A percentile compares a stretch with the other conserved stretches of the same genome.
Conservation (phyloP, 495 filamentous ascomycete genomes). For the Hypoxylon fragiforme region DNA sequence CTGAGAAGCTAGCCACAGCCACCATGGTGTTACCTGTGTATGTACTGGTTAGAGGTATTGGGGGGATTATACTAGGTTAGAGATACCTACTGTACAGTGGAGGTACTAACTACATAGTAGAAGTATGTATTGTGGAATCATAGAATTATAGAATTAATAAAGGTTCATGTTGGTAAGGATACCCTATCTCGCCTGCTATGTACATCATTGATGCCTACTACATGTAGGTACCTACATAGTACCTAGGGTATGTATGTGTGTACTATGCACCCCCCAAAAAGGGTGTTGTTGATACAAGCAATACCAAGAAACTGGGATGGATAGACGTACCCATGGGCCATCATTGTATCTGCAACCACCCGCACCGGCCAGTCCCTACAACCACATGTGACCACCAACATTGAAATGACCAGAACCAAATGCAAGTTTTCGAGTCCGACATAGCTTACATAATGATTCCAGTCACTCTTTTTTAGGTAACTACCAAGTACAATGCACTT, state of each 20-base stretch:
- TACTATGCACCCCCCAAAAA: too few species aligned
- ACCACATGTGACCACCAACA: background rate
- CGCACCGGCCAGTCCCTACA: conserved; percentile 14
- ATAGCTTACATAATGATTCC: too few species aligned
- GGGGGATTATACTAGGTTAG: too few species aligned
- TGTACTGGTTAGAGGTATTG: too few species aligned
- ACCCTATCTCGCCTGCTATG: background rate
- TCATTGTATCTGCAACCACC: conserved; percentile 22
- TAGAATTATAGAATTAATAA: too few species aligned
- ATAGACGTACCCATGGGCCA: conserved; percentile 1
- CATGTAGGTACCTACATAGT: background rate
- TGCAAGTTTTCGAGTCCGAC: too few species aligned
- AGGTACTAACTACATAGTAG: too few species aligned
- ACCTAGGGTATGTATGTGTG: too few species aligned
- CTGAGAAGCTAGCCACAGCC: conserved; percentile 10
- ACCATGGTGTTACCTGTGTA: background rate
- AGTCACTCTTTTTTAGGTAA: too few species aligned
- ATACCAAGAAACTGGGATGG: conserved; percentile 20
- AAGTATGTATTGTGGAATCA: too few species aligned
- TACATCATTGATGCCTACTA: background rate
- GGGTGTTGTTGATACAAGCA: conserved; percentile 16
- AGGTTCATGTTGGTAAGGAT: background rate
- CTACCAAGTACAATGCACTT: background rate
- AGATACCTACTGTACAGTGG: too few species aligned
- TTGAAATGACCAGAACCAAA: too few species aligned